Evolutionary conservation across 495 filamentous ascomycete species (phyloP), one percentile per base, ranked within the genome.

Genomic region (Clohesyomyces aquaticus): DNA sequence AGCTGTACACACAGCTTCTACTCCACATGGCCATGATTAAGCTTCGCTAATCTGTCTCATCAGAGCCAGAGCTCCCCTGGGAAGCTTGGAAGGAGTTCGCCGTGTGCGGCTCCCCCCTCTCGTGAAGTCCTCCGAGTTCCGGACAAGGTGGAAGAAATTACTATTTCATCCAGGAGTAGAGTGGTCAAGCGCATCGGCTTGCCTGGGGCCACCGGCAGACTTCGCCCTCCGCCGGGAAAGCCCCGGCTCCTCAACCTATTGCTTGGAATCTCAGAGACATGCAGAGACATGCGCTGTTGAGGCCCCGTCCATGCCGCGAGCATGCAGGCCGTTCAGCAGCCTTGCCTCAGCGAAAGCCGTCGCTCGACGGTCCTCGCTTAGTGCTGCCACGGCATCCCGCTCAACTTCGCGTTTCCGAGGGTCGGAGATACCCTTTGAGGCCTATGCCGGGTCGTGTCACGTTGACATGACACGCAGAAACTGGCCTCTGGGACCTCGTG

Each of bases 111-210:
- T 26, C 21, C 47, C 14, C 25, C 29, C 46, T 25, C n/a, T 29
- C n/a, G 38, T 10, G n/a, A 19, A 32, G 14, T 29, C 35, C 35
- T 59, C 62, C 62, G 62, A 65, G 59, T 16, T 47, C 62, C 55
- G 62, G 46, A 19, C 42, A 25, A n/a, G 11, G 26, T 26, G 11
- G 46, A 25, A 23, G 22, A 23, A 28, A 48, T 22, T 16, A 43
- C 25, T 43, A 63, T 55, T 38, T 62, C 25, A 55, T 55, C 41
- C 11, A 28, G 3, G 23, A 21, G 22, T n/a, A 53, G 14, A 53
- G 26, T 48, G 18, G 23, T 25, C n/a, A 55, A 32, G 41, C 52
- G 26, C n/a, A n/a, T 16, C 51, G 60, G 52, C 60, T 55, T 26
- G 18, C 12, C 52, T 42, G 14, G 48, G 58, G 4, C 47, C 10